Evolutionary conservation across 495 filamentous ascomycete species (phyloP), one percentile per base, ranked within the genome.

Genomic region (Aspergillus cavernicola): DNA sequence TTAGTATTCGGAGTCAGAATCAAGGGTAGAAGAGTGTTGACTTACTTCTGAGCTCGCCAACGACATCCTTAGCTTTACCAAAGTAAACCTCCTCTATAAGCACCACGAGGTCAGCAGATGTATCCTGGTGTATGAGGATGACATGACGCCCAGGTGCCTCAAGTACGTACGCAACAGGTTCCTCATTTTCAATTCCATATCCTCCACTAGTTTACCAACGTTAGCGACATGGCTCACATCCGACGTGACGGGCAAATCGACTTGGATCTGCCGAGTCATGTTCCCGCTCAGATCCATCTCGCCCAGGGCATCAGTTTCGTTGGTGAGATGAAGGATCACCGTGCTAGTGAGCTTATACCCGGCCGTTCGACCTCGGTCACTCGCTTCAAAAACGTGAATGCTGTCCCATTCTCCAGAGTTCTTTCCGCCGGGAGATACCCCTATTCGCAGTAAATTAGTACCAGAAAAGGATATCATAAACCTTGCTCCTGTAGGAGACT

Each of bases 141-240:
- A 9, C 31, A 29, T 23, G 53, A 2, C 31, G 6, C 4, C 12
- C 19, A 41, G 24, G 0, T 8, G 15, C 8, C 1, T 13, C 10
- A 16, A 35, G 37, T 18, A 74, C 80, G 43, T 72, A 85, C 81
- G 95, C 66, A 99, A 77, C 70, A 97, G 69, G 67, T 97, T 99
- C 71, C 93, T 85, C 95, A 99, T 99, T 82, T 97, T 96, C 67
- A 96, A 79, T 53, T 99, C 93, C 92, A 99, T 97, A 74, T 99
- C 95, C 77, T 99, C 93, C 40, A 99, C 92, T 63, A 99, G 77
- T 69, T 84, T 79, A 35, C 93, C 93, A 56, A 97, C 90, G 68
- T 99, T 99, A 43, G 88, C 88, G 56, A 99, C 90, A 73, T 99
- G 93, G 70, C 88, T 90, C 40, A 84, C 85, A 71, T 98, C 95